Percentiles rank a stretch among this genome's conserved stretches.
These are phyloP conservation scores for Aspergillus fischeri DNA, from an alignment of 2,329 filamentous ascomycete genomes.

Conservation along the genomic window DNA sequence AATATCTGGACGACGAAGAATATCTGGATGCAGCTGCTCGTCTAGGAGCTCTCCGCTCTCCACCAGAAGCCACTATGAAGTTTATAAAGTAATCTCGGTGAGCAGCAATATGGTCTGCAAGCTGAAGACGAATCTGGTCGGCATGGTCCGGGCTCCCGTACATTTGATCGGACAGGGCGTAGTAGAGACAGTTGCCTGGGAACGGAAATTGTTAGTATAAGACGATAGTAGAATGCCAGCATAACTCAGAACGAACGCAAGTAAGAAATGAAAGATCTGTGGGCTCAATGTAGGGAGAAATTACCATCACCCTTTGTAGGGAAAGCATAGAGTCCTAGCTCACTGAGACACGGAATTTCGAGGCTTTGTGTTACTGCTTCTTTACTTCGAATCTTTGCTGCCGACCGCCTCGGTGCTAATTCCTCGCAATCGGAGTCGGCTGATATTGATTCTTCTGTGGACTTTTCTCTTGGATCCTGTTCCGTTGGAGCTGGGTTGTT, in stretches of 20 bases:
- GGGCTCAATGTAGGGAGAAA: slow-evolving; percentile 19
- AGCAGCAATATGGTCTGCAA: slow-evolving; percentile 60
- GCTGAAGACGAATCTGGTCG: slow-evolving; percentile 53
- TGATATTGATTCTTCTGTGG: neutral
- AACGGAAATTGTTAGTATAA: slow-evolving; percentile 19
- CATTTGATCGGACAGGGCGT: slow-evolving; percentile 63
- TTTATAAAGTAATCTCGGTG: slow-evolving; percentile 60
- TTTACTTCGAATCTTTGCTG: slow-evolving; percentile 13
- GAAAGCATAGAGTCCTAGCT: slow-evolving; percentile 55
- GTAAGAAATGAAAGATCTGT: slow-evolving; percentile 4
- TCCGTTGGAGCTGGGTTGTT: neutral
- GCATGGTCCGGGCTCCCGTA: slow-evolving; percentile 58
- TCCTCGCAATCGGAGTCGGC: neutral
- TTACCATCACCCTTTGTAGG: slow-evolving; percentile 61
- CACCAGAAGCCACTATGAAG: slow-evolving; percentile 56
- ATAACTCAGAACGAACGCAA: neutral
- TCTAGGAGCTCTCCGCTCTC: slow-evolving; percentile 56
- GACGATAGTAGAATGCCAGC: neutral
- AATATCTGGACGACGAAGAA: slow-evolving; percentile 47
- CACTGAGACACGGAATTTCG: slow-evolving; percentile 46
- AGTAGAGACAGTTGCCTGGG: slow-evolving; percentile 66
- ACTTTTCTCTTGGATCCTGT: neutral
- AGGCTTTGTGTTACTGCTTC: slow-evolving; percentile 23
- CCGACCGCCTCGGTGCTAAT: slow-evolving; percentile 7
- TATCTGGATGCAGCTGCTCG: slow-evolving; percentile 47